Evolutionary conservation across 2,329 filamentous ascomycete species (phyloP).

Genomic region (Fusarium protoensiforme): DNA sequence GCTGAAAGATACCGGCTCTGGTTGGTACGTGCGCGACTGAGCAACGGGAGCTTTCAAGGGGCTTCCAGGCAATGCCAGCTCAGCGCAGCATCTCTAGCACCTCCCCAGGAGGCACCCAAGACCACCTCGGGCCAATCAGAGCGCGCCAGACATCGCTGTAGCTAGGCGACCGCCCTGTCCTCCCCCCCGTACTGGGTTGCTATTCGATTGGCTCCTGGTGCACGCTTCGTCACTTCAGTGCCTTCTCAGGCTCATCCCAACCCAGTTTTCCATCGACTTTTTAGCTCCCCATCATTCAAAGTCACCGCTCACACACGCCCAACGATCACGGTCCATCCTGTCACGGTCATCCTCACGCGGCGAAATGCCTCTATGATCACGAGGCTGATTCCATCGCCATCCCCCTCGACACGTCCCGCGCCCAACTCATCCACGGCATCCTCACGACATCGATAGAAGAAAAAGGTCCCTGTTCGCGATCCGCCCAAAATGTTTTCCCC

Average conservation of each 20-base stretch:
- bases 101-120: constrained; percentile 13
- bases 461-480: constrained; percentile 32
- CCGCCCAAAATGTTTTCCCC: constrained; percentile 68
- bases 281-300: constrained; percentile 31
- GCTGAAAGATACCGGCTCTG: constrained; percentile 14
- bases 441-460: constrained; percentile 20
- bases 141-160: constrained; percentile 27
- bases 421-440: constrained; percentile 18
- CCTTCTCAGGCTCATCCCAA: constrained; percentile 35
- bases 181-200: constrained; percentile 18
- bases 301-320: constrained; percentile 34
- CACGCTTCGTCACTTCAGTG: constrained; percentile 43
- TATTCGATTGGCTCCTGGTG: constrained; percentile 41
- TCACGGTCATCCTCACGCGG: constrained; percentile 32
- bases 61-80: constrained; percentile 39
- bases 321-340: constrained; percentile 31
- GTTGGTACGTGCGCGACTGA: constrained; percentile 17
- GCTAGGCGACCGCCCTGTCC: constrained; percentile 33
- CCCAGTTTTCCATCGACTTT: constrained; percentile 33
- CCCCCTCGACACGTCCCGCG: constrained; percentile 23
- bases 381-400: constrained; percentile 40
- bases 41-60: constrained; percentile 27
- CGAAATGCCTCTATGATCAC: constrained; percentile 44
- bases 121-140: constrained; percentile 29
- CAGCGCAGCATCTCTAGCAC: constrained; percentile 36